phyloP scores from a whole-genome alignment of 2,329 filamentous ascomycete species.

The Pseudogymnoascus sp. region DNA sequence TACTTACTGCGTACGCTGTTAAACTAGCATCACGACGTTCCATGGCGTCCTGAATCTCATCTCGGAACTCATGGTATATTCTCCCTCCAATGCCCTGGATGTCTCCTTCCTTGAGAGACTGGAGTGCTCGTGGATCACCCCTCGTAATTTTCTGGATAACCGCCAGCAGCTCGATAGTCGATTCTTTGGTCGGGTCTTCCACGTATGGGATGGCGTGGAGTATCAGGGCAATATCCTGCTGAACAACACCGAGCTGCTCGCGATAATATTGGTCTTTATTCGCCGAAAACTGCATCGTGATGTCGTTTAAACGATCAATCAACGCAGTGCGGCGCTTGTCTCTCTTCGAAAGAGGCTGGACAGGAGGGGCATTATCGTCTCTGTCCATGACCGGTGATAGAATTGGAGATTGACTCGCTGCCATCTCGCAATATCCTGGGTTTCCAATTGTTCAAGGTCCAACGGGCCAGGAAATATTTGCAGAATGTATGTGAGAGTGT shows the following conservation, averaged over 20 bases:
- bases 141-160: constrained; percentile 29
- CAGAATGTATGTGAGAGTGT: neutral
- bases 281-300: constrained; percentile 68
- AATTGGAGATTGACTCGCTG: neutral
- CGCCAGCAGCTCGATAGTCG: constrained; percentile 33
- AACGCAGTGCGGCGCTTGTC: constrained; percentile 83
- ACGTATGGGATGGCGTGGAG: constrained; percentile 76
- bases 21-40: constrained; percentile 81
- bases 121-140: constrained; percentile 24
- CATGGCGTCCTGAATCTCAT: constrained; percentile 78
- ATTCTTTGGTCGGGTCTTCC: constrained; percentile 55
- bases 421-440: neutral
- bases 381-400: constrained; percentile 1
- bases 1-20: constrained; percentile 67
- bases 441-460: neutral
- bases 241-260: constrained; percentile 83
- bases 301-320: constrained; percentile 65
- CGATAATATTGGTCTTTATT: constrained; percentile 80
- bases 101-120: constrained; percentile 26
- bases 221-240: constrained; percentile 80
- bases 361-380: constrained; percentile 6
- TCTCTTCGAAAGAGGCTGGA: constrained; percentile 56
- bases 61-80: constrained; percentile 75
- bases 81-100: constrained; percentile 60
- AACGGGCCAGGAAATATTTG: neutral